Conservation (phyloP, 2,329 filamentous ascomycete genomes). For the Trichoderma endophyticum region DNA sequence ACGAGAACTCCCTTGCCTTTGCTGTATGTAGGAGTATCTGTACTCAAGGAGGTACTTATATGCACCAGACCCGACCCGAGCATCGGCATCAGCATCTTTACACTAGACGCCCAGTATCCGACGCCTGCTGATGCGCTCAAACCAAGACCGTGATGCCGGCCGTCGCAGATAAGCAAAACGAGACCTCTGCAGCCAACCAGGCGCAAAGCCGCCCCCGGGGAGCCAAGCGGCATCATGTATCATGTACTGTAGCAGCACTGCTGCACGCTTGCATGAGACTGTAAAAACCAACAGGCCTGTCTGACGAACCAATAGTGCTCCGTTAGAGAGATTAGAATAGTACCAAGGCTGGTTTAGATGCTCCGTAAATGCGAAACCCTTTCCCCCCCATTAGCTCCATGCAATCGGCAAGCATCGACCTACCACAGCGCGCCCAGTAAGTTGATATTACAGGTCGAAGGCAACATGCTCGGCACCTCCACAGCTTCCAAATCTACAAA, state of each 20-base stretch:
- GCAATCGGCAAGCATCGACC: neutral
- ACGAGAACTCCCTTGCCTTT: neutral
- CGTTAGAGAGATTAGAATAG: neutral
- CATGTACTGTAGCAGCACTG: neutral
- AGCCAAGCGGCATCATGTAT: neutral
- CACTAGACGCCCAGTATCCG: neutral
- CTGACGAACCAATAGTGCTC: neutral
- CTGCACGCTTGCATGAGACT: neutral
- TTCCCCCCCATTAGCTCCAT: neutral
- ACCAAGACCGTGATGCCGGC: neutral
- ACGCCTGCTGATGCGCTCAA: neutral
- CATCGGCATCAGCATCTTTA: neutral
- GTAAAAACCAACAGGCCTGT: neutral
- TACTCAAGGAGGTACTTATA: neutral
- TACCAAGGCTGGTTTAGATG: slow-evolving; percentile 1
- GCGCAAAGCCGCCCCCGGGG: neutral
- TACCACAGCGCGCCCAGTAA: too few relatives aligned
- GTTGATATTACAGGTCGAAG: neutral
- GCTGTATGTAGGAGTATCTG: neutral
- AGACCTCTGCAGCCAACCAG: neutral
- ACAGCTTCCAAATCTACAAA: neutral
- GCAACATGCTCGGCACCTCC: neutral
- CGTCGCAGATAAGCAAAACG: neutral
- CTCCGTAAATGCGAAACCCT: neutral
- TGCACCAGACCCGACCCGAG: neutral